Evolutionary conservation across 352 stramenopile genomes (phyloP).

Genomic region (Globisporangium viniferum): DNA sequence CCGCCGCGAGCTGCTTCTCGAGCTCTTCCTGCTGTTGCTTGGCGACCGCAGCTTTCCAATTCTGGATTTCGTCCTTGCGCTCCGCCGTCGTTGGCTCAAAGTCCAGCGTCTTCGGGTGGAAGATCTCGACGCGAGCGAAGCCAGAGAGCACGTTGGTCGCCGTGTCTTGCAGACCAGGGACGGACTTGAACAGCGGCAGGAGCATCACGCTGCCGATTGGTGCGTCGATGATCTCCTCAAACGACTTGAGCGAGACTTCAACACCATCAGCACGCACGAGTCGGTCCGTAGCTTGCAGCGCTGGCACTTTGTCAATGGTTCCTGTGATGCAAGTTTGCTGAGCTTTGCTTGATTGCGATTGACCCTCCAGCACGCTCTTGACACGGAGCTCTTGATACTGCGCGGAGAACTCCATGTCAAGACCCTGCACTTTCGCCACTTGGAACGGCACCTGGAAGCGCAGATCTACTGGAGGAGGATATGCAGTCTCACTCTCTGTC

Average conservation of each 20-base stretch:
- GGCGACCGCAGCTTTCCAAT: slow-evolving; percentile 30
- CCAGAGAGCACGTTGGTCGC: slow-evolving; percentile 42
- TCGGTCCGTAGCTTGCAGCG: slow-evolving; percentile 34
- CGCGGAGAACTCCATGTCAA: slow-evolving; percentile 3
- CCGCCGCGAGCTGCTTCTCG: slow-evolving; percentile 28
- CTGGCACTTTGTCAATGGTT: not conserved
- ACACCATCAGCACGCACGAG: slow-evolving; percentile 49
- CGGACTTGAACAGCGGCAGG: slow-evolving; percentile 46
- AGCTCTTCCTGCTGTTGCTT: slow-evolving; percentile 28
- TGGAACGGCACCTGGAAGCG: slow-evolving; percentile 15
- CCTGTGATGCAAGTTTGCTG: not conserved
- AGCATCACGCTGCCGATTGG: slow-evolving; percentile 37
- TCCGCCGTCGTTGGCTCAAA: slow-evolving; percentile 39
- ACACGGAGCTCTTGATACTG: slow-evolving; percentile 3
- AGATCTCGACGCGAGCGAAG: slow-evolving; percentile 63
- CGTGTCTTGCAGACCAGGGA: not conserved
- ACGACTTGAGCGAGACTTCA: slow-evolving; percentile 34
- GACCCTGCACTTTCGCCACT: not conserved
- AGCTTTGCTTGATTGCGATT: not conserved
- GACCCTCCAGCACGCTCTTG: slow-evolving; percentile 8
- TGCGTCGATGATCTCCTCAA: slow-evolving; percentile 43
- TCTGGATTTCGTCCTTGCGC: slow-evolving; percentile 28
- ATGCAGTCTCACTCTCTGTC: not conserved
- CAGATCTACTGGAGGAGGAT: not conserved
- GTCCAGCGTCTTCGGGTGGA: slow-evolving; percentile 40